Evolutionary conservation across 73 alveolate species (phyloP).

Genomic region (Paramecium tetraurelia): DNA sequence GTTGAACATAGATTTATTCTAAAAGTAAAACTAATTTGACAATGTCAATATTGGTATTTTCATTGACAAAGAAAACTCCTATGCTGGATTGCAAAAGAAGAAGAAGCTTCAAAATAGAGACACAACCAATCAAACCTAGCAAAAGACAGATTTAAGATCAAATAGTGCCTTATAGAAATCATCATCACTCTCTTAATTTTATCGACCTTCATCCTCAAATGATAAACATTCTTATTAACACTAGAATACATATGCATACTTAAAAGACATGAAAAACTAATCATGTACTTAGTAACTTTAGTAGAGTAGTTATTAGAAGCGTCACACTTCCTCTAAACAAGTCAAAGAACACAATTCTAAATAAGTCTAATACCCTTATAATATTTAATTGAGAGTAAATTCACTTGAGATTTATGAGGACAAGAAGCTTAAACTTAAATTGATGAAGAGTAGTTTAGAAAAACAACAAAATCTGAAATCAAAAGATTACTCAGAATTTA

Average conservation of each 20-base stretch:
- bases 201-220: not conserved
- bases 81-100: not conserved
- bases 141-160: not conserved
- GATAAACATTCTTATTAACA: not conserved
- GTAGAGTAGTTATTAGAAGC: not conserved
- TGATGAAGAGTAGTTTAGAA: not conserved
- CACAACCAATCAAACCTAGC: not conserved
- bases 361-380: not conserved
- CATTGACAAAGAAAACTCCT: constrained; percentile 16
- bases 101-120: not conserved
- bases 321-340: not conserved
- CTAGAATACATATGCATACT: not conserved
- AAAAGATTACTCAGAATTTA: not conserved
- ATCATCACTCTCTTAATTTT: not conserved
- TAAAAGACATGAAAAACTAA: constrained; percentile 16
- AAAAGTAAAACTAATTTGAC: not conserved
- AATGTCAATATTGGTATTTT: not conserved
- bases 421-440: not conserved
- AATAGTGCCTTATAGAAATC: not conserved
- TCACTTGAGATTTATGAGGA: not conserved
- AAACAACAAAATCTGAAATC: not conserved
- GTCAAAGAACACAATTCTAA: not conserved
- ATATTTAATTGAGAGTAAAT: not conserved
- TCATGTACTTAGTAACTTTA: not conserved
- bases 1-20: not conserved